Conservation (phyloP, 768 basidiomycete species). For the Auricularia heimuer region DNA sequence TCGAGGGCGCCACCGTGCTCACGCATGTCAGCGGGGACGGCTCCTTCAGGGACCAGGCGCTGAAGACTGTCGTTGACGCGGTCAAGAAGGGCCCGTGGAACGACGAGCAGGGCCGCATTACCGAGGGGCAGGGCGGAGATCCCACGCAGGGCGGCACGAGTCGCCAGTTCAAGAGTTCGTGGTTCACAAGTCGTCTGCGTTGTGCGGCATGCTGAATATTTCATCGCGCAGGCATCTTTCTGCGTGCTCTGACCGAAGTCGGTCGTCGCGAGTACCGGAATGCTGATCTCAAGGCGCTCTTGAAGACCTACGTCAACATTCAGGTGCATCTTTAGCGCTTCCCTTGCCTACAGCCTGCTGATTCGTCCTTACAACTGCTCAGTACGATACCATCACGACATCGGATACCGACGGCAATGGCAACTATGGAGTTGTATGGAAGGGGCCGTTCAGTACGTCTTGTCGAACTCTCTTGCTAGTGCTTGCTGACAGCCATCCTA, state of each 20-base stretch:
- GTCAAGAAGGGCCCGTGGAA: constrained; percentile 39
- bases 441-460: not conserved
- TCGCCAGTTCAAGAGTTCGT: not conserved
- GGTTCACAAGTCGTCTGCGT: no score
- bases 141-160: not conserved
- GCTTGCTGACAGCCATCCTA: not conserved
- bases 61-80: constrained; percentile 28
- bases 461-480: not conserved
- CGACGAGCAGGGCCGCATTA: constrained; percentile 40
- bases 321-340: not conserved
- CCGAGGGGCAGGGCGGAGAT: constrained; percentile 27
- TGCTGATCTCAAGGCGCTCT: not conserved
- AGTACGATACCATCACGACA: not conserved
- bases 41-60: constrained; percentile 31
- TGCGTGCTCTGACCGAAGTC: not conserved
- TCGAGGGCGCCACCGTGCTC: constrained; percentile 42
- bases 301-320: not conserved
- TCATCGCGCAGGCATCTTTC: not conserved
- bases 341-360: no score
- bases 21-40: constrained; percentile 31
- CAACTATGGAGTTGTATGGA: not conserved
- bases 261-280: not conserved
- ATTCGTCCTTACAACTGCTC: not conserved
- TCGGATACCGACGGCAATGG: not conserved
- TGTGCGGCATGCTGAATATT: not conserved